Percentiles rank a stretch among this genome's conserved stretches.
phyloP scores from a whole-genome alignment of 352 stramenopile genomes.

The Pythium myriotylum region DNA sequence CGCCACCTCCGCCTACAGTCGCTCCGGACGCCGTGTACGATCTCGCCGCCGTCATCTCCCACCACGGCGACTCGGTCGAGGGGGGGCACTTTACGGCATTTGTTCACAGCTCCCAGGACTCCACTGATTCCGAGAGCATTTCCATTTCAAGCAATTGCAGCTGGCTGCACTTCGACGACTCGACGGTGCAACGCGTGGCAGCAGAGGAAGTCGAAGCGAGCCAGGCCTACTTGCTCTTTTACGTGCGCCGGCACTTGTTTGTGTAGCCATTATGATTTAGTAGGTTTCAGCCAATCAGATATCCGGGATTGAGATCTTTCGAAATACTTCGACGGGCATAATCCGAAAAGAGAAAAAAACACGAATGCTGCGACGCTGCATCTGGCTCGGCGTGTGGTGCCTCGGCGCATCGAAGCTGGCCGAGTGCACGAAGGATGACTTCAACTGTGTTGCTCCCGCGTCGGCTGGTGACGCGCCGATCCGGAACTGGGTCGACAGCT shows the following conservation, averaged over 20 bases:
- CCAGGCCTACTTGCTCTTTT: constrained; percentile 63
- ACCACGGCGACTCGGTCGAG: constrained; percentile 70
- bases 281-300: constrained; percentile 3
- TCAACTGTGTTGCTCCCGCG: too few relatives aligned
- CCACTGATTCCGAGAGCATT: constrained; percentile 4
- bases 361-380: too few relatives aligned
- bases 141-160: constrained; percentile 15
- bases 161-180: constrained; percentile 72
- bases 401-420: too few relatives aligned
- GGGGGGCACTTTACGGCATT: constrained; percentile 77
- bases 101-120: constrained; percentile 33
- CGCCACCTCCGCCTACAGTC: constrained; percentile 11
- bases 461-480: too few relatives aligned
- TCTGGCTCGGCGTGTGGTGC: too few relatives aligned
- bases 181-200: constrained; percentile 39
- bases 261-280: not conserved
- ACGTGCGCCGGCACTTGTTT: constrained; percentile 37
- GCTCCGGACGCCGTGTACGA: constrained; percentile 54
- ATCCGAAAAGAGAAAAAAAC: too few relatives aligned
- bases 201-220: constrained; percentile 43
- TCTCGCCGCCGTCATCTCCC: constrained; percentile 59
- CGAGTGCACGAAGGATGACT: too few relatives aligned
- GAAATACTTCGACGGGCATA: too few relatives aligned
- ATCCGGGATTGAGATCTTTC: too few relatives aligned
- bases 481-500: too few relatives aligned